Percentiles rank a stretch among this genome's conserved stretches.
These are phyloP conservation scores for Cicer arietinum DNA, from an alignment of 306 rosid species.

Conservation along the genomic window DNA sequence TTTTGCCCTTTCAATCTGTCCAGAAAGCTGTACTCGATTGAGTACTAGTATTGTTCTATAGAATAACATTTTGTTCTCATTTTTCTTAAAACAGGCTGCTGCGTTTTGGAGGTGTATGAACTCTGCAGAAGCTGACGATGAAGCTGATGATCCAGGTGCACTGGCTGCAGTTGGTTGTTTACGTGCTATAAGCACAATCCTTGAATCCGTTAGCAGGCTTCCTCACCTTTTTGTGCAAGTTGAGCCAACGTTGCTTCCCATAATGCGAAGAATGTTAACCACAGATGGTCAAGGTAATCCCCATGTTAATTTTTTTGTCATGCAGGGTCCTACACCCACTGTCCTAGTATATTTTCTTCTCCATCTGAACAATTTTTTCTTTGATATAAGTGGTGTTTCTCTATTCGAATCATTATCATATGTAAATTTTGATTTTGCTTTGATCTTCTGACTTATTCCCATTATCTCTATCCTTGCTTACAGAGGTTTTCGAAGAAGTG, in stretches of 20 bases:
- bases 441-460: not conserved
- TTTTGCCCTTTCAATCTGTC: not conserved
- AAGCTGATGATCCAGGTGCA: slow-evolving; percentile 95
- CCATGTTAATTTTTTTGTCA: not conserved
- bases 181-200: slow-evolving; percentile 95
- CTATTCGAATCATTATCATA: not conserved
- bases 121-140: slow-evolving; percentile 90
- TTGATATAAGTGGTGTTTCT: no score
- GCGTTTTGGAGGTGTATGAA: slow-evolving; percentile 98
- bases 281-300: slow-evolving; percentile 89
- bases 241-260: slow-evolving; percentile 93
- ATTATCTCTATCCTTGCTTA: slow-evolving; percentile 34
- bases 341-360: not conserved
- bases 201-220: slow-evolving; percentile 98
- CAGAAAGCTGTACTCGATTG: not conserved
- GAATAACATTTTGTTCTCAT: not conserved
- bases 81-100: slow-evolving; percentile 62
- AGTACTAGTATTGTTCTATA: not conserved
- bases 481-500: slow-evolving; percentile 99
- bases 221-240: slow-evolving; percentile 84
- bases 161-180: slow-evolving; percentile 97
- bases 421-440: slow-evolving; percentile 16
- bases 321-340: not conserved
- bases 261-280: slow-evolving; percentile 92
- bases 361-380: not conserved